These are phyloP conservation scores for Globisporangium apiculatum DNA, from an alignment of 352 stramenopile genomes.

Conservation along the genomic window DNA sequence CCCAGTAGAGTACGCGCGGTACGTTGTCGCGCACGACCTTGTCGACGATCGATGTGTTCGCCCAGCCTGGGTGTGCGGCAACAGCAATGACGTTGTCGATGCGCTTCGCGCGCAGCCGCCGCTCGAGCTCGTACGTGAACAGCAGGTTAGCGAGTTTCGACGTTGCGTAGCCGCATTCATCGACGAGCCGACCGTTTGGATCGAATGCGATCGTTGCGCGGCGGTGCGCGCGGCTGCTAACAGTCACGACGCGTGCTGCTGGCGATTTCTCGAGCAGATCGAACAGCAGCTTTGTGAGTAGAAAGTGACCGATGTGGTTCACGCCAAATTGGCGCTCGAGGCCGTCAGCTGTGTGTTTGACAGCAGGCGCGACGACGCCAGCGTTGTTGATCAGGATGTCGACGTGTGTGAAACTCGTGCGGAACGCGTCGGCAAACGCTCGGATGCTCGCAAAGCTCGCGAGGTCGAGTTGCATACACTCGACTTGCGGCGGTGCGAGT, in stretches of 20 bases:
- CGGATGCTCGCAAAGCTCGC: constrained; percentile 14
- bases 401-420: constrained; percentile 13
- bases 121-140: constrained; percentile 58
- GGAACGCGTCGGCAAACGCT: constrained; percentile 17
- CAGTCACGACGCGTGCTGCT: constrained; percentile 24
- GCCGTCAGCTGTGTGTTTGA: constrained; percentile 13
- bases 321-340: constrained; percentile 39
- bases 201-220: constrained; percentile 10
- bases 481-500: constrained; percentile 8
- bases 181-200: constrained; percentile 2
- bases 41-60: constrained; percentile 45
- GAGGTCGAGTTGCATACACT: constrained; percentile 20
- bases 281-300: constrained; percentile 35
- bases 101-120: constrained; percentile 21
- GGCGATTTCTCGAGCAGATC: constrained; percentile 21
- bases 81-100: constrained; percentile 28
- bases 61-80: constrained; percentile 40
- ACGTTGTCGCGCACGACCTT: constrained; percentile 33
- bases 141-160: constrained; percentile 58
- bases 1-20: constrained; percentile 22
- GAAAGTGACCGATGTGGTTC: constrained; percentile 48
- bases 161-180: constrained; percentile 29
- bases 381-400: constrained; percentile 30
- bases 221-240: constrained; percentile 31
- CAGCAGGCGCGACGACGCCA: constrained; percentile 16